Evolutionary conservation across 306 rosid species (phyloP).

Genomic region (Coriaria nepalensis): DNA sequence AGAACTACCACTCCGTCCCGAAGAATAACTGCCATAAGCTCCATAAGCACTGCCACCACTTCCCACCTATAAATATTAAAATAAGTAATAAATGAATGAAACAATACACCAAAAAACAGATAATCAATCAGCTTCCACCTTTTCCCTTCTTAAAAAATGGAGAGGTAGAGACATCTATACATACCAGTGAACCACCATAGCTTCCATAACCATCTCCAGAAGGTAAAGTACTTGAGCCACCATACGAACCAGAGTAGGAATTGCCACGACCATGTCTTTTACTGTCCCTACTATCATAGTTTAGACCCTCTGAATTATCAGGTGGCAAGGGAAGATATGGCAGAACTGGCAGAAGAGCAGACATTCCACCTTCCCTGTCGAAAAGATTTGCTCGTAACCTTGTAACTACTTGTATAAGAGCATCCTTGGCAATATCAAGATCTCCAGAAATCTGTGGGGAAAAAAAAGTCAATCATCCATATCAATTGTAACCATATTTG

Average conservation of each 20-base stretch:
- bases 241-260: constrained; percentile 67
- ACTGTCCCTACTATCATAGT: constrained; percentile 69
- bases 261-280: constrained; percentile 84
- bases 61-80: constrained; percentile 41
- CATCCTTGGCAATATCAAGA: constrained; percentile 89
- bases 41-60: constrained; percentile 59
- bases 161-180: background rate
- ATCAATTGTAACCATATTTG: background rate
- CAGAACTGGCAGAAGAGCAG: constrained; percentile 66
- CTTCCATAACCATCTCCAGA: constrained; percentile 58
- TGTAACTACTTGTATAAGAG: constrained; percentile 83
- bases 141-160: background rate
- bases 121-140: background rate
- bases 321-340: constrained; percentile 76
- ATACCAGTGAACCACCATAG: constrained; percentile 85
- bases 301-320: constrained; percentile 52
- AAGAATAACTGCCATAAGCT: constrained; percentile 75
- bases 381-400: constrained; percentile 84
- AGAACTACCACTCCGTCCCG: constrained; percentile 54
- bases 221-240: constrained; percentile 61
- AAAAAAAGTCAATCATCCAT: background rate
- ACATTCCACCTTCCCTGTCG: constrained; percentile 83
- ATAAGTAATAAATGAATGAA: background rate
- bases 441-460: constrained; percentile 72
- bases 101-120: background rate